Evolutionary conservation across 2,329 filamentous ascomycete genomes (phyloP).

Genomic region (Thielaviopsis ethacetica): DNA sequence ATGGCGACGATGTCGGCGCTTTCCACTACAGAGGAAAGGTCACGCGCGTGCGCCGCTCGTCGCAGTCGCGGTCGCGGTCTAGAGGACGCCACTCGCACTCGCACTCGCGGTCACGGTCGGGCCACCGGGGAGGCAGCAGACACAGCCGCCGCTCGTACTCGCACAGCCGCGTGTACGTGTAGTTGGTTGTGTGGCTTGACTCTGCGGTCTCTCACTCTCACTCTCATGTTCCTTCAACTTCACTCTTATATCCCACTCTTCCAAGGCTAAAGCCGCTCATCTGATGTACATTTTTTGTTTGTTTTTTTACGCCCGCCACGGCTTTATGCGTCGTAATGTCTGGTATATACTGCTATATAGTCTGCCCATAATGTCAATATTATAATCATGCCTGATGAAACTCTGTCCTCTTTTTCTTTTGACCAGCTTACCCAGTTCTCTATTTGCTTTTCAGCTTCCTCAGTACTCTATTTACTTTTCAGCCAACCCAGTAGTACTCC

Average conservation of each 20-base stretch:
- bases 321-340: not conserved
- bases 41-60: slow-evolving; percentile 20
- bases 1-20: slow-evolving; percentile 29
- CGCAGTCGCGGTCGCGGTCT: slow-evolving; percentile 14
- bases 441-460: too few species aligned
- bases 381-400: not conserved
- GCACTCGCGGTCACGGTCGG: slow-evolving; percentile 24
- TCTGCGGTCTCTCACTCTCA: not conserved
- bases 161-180: slow-evolving; percentile 36
- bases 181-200: slow-evolving; percentile 11
- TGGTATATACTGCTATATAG: not conserved
- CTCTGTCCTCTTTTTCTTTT: not conserved
- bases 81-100: slow-evolving; percentile 20
- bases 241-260: not conserved
- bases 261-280: not conserved
- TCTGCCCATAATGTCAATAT: not conserved
- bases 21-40: slow-evolving; percentile 27
- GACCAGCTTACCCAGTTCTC: too few species aligned
- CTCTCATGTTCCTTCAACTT: too few species aligned
- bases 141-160: slow-evolving; percentile 30
- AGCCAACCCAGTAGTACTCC: too few species aligned
- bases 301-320: not conserved
- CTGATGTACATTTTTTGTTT: not conserved
- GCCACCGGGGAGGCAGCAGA: slow-evolving; percentile 26
- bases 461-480: too few species aligned